Base-by-base conservation (phyloP, 1,284 basidiomycete species). In the Sporisorium reilianum region DNA sequence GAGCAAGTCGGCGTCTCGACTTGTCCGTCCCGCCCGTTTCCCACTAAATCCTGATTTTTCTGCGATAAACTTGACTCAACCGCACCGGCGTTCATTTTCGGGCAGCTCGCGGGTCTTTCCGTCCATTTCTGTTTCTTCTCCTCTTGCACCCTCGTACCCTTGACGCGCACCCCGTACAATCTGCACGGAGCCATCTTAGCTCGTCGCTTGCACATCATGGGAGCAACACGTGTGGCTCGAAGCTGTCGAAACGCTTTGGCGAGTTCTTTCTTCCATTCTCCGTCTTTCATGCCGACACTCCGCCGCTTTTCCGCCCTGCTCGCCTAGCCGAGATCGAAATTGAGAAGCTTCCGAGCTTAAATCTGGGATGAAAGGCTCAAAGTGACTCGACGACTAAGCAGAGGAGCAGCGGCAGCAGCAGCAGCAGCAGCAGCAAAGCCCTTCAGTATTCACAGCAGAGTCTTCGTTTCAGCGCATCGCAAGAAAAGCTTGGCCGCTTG, bases 11-110 rank as follows among this genome's bases (percentile, higher is more conserved):
- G 38, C 38, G 38, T 41, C 18, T 41, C 10, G 38, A n/a, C 52
- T 55, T 55, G 9, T 54, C 53, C 60, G 60, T 51, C n/a, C 51
- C 34, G 42, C 20, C 60, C 60, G 40, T 55, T 42, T 50, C 53
- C 53, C 46, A 28, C 40, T 55, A 54, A 46, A 49, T 40, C 59
- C 59, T 61, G 59, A 61, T 53, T 25, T 45, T 11, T 16, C 23
- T 28, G 22, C 8, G 30, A 44, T 42, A 51, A 12, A 14, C n/a
- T 49, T 23, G 8, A 22, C 18, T 38, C 22, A n/a, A n/a, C n/a
- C n/a, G n/a, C n/a, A n/a, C n/a, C n/a, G n/a, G n/a, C 18, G 14
- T 48, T 23, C 18, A n/a, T n/a, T 41, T 49, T 32, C 28, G 28
- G 52, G 41, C 5, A 16, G 0, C 30, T 0, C 28, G 40, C 53